These are phyloP conservation scores for Neltuma alba DNA, from an alignment of 306 rosid genomes.

Conservation along the genomic window DNA sequence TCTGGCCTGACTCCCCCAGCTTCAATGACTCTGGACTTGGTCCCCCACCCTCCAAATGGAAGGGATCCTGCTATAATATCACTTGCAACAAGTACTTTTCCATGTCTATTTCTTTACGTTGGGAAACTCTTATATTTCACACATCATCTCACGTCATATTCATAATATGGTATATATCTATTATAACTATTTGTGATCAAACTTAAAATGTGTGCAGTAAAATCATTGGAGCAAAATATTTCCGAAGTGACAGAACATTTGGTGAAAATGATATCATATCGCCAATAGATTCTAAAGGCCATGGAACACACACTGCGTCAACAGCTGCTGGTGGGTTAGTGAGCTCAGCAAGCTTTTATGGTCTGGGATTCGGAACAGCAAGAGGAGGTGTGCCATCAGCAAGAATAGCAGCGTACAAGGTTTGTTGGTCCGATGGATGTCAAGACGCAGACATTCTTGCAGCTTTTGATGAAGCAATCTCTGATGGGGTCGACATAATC, in stretches of 20 bases:
- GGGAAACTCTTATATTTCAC: not conserved
- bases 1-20: slow-evolving; percentile 59
- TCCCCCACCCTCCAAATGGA: slow-evolving; percentile 67
- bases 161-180: too few species aligned
- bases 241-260: not conserved
- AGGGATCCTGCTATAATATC: slow-evolving; percentile 53
- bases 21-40: slow-evolving; percentile 49
- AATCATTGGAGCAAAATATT: slow-evolving; percentile 55
- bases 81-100: slow-evolving; percentile 49
- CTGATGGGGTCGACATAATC: slow-evolving; percentile 61
- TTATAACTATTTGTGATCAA: too few species aligned
- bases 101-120: not conserved
- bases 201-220: slow-evolving; percentile 36
- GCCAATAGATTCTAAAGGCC: slow-evolving; percentile 50
- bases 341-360: slow-evolving; percentile 39
- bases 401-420: slow-evolving; percentile 59
- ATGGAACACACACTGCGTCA: slow-evolving; percentile 62
- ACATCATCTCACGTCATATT: too few species aligned
- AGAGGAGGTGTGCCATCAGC: slow-evolving; percentile 61
- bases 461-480: slow-evolving; percentile 64
- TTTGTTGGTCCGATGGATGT: slow-evolving; percentile 52
- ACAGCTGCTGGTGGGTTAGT: slow-evolving; percentile 51
- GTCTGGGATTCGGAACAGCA: slow-evolving; percentile 49
- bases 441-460: slow-evolving; percentile 48
- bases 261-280: slow-evolving; percentile 10